Conservation (phyloP, 2,329 filamentous ascomycete species). For the Colletotrichum tropicale region DNA sequence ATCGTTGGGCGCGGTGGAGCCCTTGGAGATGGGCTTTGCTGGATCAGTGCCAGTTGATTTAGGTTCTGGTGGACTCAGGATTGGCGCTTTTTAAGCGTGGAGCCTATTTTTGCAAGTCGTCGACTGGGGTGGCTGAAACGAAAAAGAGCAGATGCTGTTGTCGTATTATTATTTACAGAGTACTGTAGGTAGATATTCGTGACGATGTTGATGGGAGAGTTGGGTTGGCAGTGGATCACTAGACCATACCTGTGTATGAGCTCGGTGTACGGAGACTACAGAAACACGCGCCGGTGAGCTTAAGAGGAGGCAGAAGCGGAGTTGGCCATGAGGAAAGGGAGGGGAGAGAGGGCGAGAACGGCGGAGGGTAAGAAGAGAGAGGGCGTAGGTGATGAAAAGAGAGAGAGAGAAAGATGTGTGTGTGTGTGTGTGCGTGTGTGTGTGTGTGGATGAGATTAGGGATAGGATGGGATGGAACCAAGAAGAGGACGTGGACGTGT, state of each 20-base stretch:
- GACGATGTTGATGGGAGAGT: not conserved
- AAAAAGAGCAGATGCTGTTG: not conserved
- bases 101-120: conserved; percentile 22
- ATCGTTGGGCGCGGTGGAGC: conserved; percentile 20
- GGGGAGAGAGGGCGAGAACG: not conserved
- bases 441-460: not conserved
- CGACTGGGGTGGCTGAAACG: conserved; percentile 22
- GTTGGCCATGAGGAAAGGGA: not conserved
- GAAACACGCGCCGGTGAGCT: not conserved
- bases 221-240: not conserved
- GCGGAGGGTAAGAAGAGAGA: not conserved
- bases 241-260: not conserved
- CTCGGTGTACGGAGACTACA: not conserved
- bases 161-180: not conserved
- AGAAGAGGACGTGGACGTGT: not conserved
- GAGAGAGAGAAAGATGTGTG: not conserved
- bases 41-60: conserved; percentile 21
- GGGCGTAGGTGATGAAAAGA: not conserved
- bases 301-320: not conserved
- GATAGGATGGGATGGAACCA: not conserved
- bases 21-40: conserved; percentile 20
- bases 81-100: conserved; percentile 22
- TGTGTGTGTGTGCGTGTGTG: not conserved
- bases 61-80: conserved; percentile 22
- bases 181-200: not conserved